Base-by-base conservation (phyloP, 805 yeast genomes). In the Candida schatavii region DNA sequence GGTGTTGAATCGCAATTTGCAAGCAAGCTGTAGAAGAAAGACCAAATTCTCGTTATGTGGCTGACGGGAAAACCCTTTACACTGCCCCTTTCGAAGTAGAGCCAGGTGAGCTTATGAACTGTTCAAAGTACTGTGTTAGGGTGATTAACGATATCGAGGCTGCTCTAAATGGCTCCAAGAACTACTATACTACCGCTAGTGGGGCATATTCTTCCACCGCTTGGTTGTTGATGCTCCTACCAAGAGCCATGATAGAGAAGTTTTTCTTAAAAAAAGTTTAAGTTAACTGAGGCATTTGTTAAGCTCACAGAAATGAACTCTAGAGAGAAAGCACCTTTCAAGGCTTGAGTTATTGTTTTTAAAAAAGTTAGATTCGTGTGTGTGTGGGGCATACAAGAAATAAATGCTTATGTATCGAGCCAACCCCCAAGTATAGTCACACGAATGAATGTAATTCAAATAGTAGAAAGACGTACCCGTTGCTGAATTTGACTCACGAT, bases 121-220 rank as follows among this genome's bases (percentile, higher is more conserved):
- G 57, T 4, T 56, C 46, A 17, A 17, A 21, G 11, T 59, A 53
- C 40, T 62, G 64, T 3, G 23, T 29, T 6, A 40, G 43, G 20
- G 59, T 57, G 3, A 64, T 47, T 15, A 44, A 46, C 28, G 65
- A 60, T 34, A 54, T 59, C 30, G 58, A 57, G 29, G 6, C 17
- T 14, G 51, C 50, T 20, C 39, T 42, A 7, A 19, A 50, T 20
- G 48, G 44, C 1, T 56, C 58, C 1, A 37, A 27, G 13, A 37
- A 37, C 20, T 37, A 37, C 32, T 26, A 13, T 17, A 17, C 11
- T 3, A 13, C 6, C n/a, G 26, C 14, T 19, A 28, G 32, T 27
- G 40, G 40, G 5, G 17, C 33, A 13, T 11, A n/a, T 3, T 32
- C 40, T 14, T 37, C 40, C 3, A 20, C 20, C 10, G 14, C 21